Evolutionary conservation across 2,329 filamentous ascomycete species (phyloP), one percentile per base, ranked within the genome.

Genomic region (Rhynchosporium graminicola): DNA sequence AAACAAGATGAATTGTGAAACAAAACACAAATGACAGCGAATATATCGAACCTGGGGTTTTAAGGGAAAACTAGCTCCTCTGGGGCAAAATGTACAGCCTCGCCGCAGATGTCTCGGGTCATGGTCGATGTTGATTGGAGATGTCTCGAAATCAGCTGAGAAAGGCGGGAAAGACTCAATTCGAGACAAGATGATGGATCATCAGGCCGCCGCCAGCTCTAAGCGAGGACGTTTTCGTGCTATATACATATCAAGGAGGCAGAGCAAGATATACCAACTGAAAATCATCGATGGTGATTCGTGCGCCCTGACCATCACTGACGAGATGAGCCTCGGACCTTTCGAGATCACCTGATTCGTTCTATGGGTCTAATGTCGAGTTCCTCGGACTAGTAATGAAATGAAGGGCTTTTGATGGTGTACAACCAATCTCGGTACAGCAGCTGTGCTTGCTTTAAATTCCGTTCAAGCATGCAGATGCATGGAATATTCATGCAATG

Each of bases 291-390:
- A 20, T 20, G 1, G 20, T 20, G 20, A 20, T 20, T 20, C 20
- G 20, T 20, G 20, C 20, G 20, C 1, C 20, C 29, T 36, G 36
- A 51, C 9, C 2, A n/a, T 20, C 9, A 28, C 38, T 38, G 50
- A 31, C 33, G 28, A 28, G 42, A 42, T 20, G 33, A 36, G 42
- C 31, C 20, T 43, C 9, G 51, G 20, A 10, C 29, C 10, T 31
- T 54, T 40, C 63, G 59, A 26, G 55, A 60, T 64, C 63, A 62
- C 59, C 56, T 64, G 63, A 62, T 50, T 29, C 28, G 57, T 31
- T 51, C 20, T 20, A 50, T 59, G 42, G 62, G 40, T 56, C 54
- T 48, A 56, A 62, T 48, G 50, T 3, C 3, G 51, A 40, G 28
- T 31, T 9, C 12, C 33, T 48, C 6, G 3, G 54, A 13, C 38